Conservation (phyloP, 768 basidiomycete species). For the Tylopilus balloui region DNA sequence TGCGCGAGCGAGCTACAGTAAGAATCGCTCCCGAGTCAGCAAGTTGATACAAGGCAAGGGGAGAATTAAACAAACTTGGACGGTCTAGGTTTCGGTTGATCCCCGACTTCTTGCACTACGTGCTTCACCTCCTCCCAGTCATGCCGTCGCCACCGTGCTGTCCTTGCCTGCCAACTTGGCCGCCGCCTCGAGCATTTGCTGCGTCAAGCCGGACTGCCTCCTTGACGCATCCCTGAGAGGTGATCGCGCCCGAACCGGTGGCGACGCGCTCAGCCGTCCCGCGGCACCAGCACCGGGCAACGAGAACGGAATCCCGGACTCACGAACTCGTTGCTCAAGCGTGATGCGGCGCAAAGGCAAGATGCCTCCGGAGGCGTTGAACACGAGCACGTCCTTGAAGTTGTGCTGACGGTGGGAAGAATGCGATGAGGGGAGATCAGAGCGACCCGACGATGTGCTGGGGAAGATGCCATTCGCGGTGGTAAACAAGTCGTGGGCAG, state of each 20-base stretch:
- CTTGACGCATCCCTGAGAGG: constrained; percentile 24
- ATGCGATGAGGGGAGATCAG: constrained; percentile 26
- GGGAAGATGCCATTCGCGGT: constrained; percentile 21
- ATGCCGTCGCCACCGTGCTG: constrained; percentile 46
- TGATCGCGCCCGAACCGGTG: constrained; percentile 19
- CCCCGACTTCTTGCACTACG: constrained; percentile 5
- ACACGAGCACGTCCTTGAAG: constrained; percentile 64
- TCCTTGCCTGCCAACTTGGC: constrained; percentile 37
- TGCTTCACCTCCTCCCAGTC: constrained; percentile 53
- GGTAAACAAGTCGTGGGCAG: constrained; percentile 39
- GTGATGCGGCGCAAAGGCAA: constrained; percentile 53
- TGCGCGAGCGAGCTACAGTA: constrained; percentile 52
- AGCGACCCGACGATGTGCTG: constrained; percentile 28
- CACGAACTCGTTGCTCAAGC: constrained; percentile 37
- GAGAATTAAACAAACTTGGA: constrained; percentile 14
- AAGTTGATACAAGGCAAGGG: background rate
- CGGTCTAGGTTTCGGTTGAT: constrained; percentile 1
- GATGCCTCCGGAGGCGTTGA: constrained; percentile 55
- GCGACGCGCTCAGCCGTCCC: constrained; percentile 33
- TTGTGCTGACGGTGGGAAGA: constrained; percentile 38
- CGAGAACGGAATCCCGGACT: constrained; percentile 23
- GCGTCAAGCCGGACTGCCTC: constrained; percentile 32
- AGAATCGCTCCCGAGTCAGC: too few species aligned
- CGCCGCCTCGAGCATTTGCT: constrained; percentile 33
- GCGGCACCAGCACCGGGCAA: constrained; percentile 50